These are phyloP conservation scores for Scheffersomyces amazonensis DNA, from an alignment of 805 yeast species.

Conservation along the genomic window DNA sequence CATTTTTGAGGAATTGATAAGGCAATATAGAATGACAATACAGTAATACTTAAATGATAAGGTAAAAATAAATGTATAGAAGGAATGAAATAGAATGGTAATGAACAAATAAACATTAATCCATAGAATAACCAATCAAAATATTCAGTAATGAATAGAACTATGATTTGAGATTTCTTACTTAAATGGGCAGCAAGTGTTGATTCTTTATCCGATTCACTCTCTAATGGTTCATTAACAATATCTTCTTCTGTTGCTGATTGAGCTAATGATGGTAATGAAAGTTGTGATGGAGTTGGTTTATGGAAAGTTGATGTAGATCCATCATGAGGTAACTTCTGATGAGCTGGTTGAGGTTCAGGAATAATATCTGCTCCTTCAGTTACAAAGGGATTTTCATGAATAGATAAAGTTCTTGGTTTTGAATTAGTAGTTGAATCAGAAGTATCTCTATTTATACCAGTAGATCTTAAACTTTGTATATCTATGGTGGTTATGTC, in stretches of 20 bases:
- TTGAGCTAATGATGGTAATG: background rate
- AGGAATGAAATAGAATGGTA: conserved; percentile 56
- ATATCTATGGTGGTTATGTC: conserved; percentile 41
- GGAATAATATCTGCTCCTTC: background rate
- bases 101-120: conserved; percentile 48
- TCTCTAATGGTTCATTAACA: background rate
- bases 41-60: conserved; percentile 59
- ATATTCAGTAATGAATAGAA: conserved; percentile 38
- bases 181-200: background rate
- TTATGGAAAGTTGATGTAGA: background rate
- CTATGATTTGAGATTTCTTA: conserved; percentile 20
- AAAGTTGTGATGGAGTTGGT: background rate
- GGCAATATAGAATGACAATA: conserved; percentile 53
- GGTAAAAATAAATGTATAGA: conserved; percentile 53
- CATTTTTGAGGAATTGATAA: conserved; percentile 41
- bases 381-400: conserved; percentile 15
- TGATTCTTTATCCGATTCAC: conserved; percentile 1
- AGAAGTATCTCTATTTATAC: conserved; percentile 7
- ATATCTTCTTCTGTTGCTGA: conserved; percentile 1
- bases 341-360: conserved; percentile 14
- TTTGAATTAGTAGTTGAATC: conserved; percentile 6
- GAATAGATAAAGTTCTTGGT: conserved; percentile 1
- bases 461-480: conserved; percentile 10
- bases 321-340: conserved; percentile 5
- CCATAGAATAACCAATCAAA: conserved; percentile 56